Evolutionary conservation across 2,329 filamentous ascomycete genomes (phyloP).

Genomic region (Aspergillus piperis): DNA sequence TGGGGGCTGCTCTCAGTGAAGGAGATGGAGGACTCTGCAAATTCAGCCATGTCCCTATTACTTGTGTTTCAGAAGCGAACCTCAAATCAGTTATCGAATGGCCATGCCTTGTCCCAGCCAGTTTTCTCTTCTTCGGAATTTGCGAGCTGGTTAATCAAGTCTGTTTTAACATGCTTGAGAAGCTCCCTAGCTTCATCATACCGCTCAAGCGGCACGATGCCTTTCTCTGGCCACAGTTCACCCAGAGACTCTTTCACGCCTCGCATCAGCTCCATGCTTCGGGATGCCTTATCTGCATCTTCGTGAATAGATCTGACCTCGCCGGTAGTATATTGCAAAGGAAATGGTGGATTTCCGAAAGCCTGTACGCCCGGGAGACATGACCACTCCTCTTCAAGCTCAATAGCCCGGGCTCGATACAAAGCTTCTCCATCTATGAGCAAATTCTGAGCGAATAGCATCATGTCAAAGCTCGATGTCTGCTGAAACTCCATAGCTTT

Average conservation of each 20-base stretch:
- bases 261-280: constrained; percentile 16
- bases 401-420: constrained; percentile 10
- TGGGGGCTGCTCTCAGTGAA: too few species aligned
- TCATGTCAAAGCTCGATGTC: constrained; percentile 17
- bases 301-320: constrained; percentile 11
- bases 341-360: constrained; percentile 13
- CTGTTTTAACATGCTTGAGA: constrained; percentile 16
- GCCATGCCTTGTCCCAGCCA: constrained; percentile 26
- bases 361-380: constrained; percentile 14
- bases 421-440: constrained; percentile 18
- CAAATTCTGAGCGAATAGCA: constrained; percentile 16
- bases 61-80: not conserved
- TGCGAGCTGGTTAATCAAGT: constrained; percentile 14
- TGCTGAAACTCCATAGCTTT: constrained; percentile 16
- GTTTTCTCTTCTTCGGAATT: constrained; percentile 14
- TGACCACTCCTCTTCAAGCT: constrained; percentile 16
- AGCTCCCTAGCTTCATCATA: constrained; percentile 16
- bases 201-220: constrained; percentile 14
- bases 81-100: constrained; percentile 29
- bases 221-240: constrained; percentile 21
- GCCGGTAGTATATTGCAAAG: constrained; percentile 11
- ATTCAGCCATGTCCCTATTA: too few species aligned
- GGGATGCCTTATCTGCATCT: constrained; percentile 14
- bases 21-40: too few species aligned
- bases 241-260: constrained; percentile 15